phyloP scores from a whole-genome alignment of 305 asterid species.

The Solanum chacoense region DNA sequence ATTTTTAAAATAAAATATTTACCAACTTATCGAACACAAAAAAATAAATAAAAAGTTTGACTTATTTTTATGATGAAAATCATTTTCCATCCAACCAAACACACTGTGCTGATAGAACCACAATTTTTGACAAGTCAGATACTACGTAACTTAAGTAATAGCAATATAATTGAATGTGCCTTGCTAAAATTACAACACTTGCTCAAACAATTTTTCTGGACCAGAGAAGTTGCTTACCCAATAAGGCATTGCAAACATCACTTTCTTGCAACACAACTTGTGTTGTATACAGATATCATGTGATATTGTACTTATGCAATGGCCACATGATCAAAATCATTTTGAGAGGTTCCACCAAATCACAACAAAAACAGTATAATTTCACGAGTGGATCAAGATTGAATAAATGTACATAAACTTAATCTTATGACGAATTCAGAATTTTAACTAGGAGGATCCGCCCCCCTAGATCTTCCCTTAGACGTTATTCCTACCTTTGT shows the following conservation, averaged over 20 bases:
- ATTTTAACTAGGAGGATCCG: background rate
- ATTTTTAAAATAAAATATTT: background rate
- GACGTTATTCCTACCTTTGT: background rate
- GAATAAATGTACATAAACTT: background rate
- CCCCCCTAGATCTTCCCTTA: background rate
- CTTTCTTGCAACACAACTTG: constrained; percentile 3
- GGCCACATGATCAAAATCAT: background rate
- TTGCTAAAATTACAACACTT: background rate
- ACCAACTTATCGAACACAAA: background rate
- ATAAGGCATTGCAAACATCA: background rate
- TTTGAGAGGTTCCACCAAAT: background rate
- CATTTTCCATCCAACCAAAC: background rate
- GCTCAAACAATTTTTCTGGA: background rate
- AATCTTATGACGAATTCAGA: background rate
- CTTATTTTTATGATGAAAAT: background rate
- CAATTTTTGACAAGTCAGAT: background rate
- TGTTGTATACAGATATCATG: constrained; percentile 10
- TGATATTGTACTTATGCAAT: constrained; percentile 6
- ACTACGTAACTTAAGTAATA: background rate
- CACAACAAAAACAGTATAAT: background rate
- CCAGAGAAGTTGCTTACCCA: background rate
- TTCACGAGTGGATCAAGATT: background rate
- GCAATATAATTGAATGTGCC: background rate
- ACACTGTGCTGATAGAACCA: background rate
- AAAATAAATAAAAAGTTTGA: no score